Conservation (phyloP, 2,329 filamentous ascomycete genomes). For the Alternaria arborescens region DNA sequence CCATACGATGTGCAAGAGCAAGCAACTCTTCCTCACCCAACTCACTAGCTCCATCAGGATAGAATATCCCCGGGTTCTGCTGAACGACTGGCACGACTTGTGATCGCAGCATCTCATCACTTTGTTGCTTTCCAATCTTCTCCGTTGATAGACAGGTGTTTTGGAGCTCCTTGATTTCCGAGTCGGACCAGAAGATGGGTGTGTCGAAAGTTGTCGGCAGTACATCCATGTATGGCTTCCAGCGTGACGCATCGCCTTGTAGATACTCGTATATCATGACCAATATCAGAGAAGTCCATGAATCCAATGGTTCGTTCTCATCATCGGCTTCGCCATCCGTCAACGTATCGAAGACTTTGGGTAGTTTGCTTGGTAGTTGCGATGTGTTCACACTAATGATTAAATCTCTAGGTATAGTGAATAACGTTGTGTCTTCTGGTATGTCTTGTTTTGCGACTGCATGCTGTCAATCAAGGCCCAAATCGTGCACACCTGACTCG, state of each 20-base stretch:
- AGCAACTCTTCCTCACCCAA: conserved; percentile 25
- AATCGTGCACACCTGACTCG: fast-evolving
- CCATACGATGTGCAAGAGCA: conserved; percentile 31
- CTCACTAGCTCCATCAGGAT: conserved; percentile 1
- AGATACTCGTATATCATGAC: conserved; percentile 34
- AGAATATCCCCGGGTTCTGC: conserved; percentile 22
- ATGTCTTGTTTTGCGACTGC: conserved; percentile 28
- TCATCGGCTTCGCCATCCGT: conserved; percentile 23
- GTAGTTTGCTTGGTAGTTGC: conserved; percentile 23
- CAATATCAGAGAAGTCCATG: conserved; percentile 33
- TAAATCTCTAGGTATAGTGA: conserved; percentile 31
- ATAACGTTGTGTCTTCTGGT: conserved; percentile 27
- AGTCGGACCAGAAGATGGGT: conserved; percentile 32
- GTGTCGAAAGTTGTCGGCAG: conserved; percentile 32
- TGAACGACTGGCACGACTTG: conserved; percentile 27
- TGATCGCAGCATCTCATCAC: conserved; percentile 27
- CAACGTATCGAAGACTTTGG: conserved; percentile 24
- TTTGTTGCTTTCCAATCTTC: conserved; percentile 33
- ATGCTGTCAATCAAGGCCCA: background rate
- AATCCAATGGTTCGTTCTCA: conserved; percentile 24
- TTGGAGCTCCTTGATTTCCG: conserved; percentile 30
- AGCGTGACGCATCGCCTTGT: conserved; percentile 28
- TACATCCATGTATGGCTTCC: conserved; percentile 36
- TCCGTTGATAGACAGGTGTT: conserved; percentile 30
- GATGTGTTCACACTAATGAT: conserved; percentile 36